Percentiles rank a stretch among this genome's conserved stretches.
phyloP scores from a whole-genome alignment of 2,329 filamentous ascomycete species.

The Colletotrichum ledebouriae region DNA sequence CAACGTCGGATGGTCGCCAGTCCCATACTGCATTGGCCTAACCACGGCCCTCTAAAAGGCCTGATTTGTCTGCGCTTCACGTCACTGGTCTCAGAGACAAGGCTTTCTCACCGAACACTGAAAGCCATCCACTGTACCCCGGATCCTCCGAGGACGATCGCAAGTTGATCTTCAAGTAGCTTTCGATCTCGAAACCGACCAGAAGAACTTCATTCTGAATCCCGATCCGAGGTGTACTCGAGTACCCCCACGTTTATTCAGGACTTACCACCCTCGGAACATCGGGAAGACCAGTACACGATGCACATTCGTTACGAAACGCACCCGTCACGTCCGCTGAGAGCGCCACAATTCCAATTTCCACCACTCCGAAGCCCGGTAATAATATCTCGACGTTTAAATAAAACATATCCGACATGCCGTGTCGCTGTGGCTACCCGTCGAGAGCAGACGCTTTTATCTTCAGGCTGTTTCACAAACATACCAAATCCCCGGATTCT shows the following conservation, averaged over 20 bases:
- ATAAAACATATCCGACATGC: slow-evolving; percentile 24
- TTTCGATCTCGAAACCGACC: slow-evolving; percentile 9
- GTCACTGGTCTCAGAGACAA: slow-evolving; percentile 5
- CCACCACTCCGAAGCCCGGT: slow-evolving; percentile 21
- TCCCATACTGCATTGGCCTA: no score
- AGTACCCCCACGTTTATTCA: neutral
- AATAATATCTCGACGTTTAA: slow-evolving; percentile 27
- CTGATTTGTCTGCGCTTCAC: neutral
- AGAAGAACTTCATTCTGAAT: neutral
- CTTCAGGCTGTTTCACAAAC: slow-evolving; percentile 20
- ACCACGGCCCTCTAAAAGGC: neutral
- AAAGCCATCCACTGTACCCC: neutral
- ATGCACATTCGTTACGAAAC: slow-evolving; percentile 3
- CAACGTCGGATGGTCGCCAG: neutral
- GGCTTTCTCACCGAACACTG: slow-evolving; percentile 12
- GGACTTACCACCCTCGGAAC: neutral
- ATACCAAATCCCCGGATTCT: slow-evolving; percentile 31
- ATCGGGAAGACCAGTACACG: neutral
- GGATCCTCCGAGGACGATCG: slow-evolving; percentile 3
- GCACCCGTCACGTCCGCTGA: slow-evolving; percentile 11
- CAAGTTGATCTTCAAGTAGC: neutral
- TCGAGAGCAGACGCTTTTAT: slow-evolving; percentile 28
- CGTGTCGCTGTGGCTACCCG: slow-evolving; percentile 6
- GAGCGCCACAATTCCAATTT: neutral
- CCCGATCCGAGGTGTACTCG: neutral